A percentile compares a stretch with the other conserved stretches of the same genome.
These are phyloP conservation scores for Scenedesmus sp. DNA, from an alignment of 163 green algal genomes.

Conservation along the genomic window DNA sequence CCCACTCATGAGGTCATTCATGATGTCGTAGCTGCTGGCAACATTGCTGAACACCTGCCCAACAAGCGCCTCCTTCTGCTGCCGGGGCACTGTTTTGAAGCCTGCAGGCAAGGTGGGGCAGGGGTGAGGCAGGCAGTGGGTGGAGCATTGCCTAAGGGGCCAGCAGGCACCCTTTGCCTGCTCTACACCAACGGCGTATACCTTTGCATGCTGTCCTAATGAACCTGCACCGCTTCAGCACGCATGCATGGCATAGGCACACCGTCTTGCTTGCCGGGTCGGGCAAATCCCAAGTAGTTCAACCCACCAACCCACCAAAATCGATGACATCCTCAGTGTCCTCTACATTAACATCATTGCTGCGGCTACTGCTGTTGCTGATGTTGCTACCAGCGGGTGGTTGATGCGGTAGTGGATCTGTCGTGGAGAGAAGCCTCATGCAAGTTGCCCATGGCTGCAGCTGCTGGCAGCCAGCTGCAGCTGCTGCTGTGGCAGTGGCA, in stretches of 20 bases:
- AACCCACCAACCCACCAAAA: conserved; percentile 22
- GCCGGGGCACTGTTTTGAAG: conserved; percentile 76
- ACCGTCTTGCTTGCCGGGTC: not conserved
- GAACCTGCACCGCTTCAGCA: too few species aligned
- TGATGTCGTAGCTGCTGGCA: conserved; percentile 95
- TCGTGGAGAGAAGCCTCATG: not conserved
- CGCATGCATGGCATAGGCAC: not conserved
- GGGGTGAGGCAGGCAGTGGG: not conserved
- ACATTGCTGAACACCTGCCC: conserved; percentile 94
- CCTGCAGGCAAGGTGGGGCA: conserved; percentile 56
- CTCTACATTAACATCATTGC: not conserved
- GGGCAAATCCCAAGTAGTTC: not conserved
- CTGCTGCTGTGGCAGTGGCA: conserved; percentile 7
- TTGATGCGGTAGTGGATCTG: not conserved
- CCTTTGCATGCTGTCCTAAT: not conserved
- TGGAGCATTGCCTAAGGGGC: not conserved
- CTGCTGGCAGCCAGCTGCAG: not conserved
- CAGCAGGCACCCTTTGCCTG: not conserved
- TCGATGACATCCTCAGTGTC: conserved; percentile 19
- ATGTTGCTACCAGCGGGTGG: not conserved
- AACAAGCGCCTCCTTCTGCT: conserved; percentile 88
- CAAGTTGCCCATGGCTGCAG: not conserved
- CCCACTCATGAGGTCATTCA: conserved; percentile 99
- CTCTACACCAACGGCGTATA: not conserved
- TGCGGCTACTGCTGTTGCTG: not conserved